Evolutionary conservation across 2,329 filamentous ascomycete genomes (phyloP).

Genomic region (Stagonosporopsis rhizophila): DNA sequence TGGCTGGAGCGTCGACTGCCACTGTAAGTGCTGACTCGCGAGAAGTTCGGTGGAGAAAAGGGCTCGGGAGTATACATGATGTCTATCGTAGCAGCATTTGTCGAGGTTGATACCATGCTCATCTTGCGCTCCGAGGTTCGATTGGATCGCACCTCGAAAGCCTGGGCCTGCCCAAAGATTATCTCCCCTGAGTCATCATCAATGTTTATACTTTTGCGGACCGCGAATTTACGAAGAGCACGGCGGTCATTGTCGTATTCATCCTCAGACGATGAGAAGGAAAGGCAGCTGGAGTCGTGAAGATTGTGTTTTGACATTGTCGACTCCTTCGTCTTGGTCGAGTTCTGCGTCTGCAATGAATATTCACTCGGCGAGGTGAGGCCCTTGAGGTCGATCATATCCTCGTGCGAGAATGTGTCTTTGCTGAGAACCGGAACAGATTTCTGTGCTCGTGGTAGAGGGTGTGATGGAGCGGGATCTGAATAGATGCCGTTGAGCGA

Average conservation of each 20-base stretch:
- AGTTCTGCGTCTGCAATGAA: slow-evolving; percentile 38
- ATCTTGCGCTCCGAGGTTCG: slow-evolving; percentile 41
- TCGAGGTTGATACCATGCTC: slow-evolving; percentile 45
- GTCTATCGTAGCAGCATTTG: slow-evolving; percentile 49
- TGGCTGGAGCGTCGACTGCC: slow-evolving; percentile 40
- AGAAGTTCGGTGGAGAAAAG: slow-evolving; percentile 29
- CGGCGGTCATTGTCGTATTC: slow-evolving; percentile 35
- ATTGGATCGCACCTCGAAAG: slow-evolving; percentile 43
- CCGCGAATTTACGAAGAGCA: slow-evolving; percentile 21
- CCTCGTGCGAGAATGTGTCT: slow-evolving; percentile 32
- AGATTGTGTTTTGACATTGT: slow-evolving; percentile 43
- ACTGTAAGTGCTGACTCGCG: slow-evolving; percentile 27
- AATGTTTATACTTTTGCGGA: slow-evolving; percentile 47
- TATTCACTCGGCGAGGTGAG: slow-evolving; percentile 42
- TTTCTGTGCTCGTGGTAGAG: slow-evolving; percentile 24
- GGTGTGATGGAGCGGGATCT: slow-evolving; percentile 10
- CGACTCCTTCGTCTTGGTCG: slow-evolving; percentile 45
- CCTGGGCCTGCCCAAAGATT: slow-evolving; percentile 48
- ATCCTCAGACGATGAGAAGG: slow-evolving; percentile 50
- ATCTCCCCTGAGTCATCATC: slow-evolving; percentile 44
- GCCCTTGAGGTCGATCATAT: slow-evolving; percentile 29
- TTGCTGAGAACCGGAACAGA: slow-evolving; percentile 22
- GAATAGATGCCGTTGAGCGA: slow-evolving; percentile 29
- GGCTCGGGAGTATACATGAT: slow-evolving; percentile 49
- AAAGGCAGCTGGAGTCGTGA: slow-evolving; percentile 49